Percentiles rank a stretch among this genome's conserved stretches.
These are phyloP conservation scores for Metschnikowia vanudenii DNA, from an alignment of 805 yeast genomes.

Conservation along the genomic window DNA sequence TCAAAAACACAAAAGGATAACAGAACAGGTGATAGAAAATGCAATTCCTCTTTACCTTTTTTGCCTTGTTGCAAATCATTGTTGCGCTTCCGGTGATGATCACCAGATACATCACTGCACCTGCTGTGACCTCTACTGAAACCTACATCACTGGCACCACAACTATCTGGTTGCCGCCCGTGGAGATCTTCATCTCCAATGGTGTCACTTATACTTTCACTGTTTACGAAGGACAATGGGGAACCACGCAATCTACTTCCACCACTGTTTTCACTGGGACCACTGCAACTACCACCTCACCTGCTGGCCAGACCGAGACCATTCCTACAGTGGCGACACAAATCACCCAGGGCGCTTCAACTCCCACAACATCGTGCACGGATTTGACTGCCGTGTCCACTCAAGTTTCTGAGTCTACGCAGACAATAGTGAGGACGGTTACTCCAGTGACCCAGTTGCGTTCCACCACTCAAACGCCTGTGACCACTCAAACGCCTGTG, in stretches of 20 bases:
- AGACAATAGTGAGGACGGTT: too few relatives aligned
- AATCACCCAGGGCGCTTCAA: too few relatives aligned
- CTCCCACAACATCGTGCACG: too few relatives aligned
- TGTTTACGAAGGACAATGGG: slow-evolving; percentile 30
- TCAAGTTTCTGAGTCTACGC: too few relatives aligned
- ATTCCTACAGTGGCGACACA: slow-evolving; percentile 1
- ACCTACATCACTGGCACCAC: slow-evolving; percentile 47
- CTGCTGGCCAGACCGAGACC: slow-evolving; percentile 13
- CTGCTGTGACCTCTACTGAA: slow-evolving; percentile 46
- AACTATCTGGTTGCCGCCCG: slow-evolving; percentile 51
- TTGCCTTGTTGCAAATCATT: slow-evolving; percentile 22
- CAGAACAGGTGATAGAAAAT: too few relatives aligned
- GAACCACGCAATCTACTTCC: slow-evolving; percentile 35
- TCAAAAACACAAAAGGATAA: not conserved
- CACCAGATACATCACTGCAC: slow-evolving; percentile 57
- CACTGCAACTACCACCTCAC: slow-evolving; percentile 6
- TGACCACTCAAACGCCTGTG: not conserved
- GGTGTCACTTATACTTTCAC: slow-evolving; percentile 53
- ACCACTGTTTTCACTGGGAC: slow-evolving; percentile 26
- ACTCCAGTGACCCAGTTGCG: too few relatives aligned
- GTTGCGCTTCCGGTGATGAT: slow-evolving; percentile 39
- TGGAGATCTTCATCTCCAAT: slow-evolving; percentile 49
- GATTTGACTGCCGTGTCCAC: too few relatives aligned
- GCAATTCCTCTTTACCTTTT: slow-evolving; percentile 6
- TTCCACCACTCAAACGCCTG: not conserved